Evolutionary conservation across 305 asterid species (phyloP).

Genomic region (Andrographis paniculata): DNA sequence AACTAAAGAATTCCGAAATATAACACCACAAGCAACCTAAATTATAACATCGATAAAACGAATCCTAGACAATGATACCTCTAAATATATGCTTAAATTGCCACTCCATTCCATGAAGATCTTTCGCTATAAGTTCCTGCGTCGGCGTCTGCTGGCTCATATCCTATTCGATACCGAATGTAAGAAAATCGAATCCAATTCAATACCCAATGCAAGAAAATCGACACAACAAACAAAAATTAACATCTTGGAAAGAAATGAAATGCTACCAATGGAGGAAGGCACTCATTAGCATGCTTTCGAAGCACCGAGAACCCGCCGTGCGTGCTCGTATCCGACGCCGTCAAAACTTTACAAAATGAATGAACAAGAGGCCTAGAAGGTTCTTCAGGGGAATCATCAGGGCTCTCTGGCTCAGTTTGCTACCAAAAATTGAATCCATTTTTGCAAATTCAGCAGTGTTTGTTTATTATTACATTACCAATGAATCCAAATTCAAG

Average conservation of each 20-base stretch:
- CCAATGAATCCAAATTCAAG: not conserved
- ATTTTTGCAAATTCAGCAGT: no score
- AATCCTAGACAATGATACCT: constrained; percentile 34
- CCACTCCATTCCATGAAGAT: constrained; percentile 85
- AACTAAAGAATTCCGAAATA: no score
- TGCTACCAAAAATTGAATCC: constrained; percentile 24
- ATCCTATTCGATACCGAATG: constrained; percentile 37
- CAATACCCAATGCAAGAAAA: not conserved
- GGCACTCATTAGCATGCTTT: constrained; percentile 73
- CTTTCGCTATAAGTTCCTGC: constrained; percentile 82
- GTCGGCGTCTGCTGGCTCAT: constrained; percentile 80
- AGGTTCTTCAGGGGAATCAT: constrained; percentile 31
- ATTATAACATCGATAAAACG: no score
- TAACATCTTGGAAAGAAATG: not conserved
- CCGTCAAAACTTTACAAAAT: constrained; percentile 69
- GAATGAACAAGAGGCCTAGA: constrained; percentile 48
- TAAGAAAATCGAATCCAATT: constrained; percentile 6
- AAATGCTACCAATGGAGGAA: constrained; percentile 71
- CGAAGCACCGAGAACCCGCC: constrained; percentile 83
- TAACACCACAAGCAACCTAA: no score
- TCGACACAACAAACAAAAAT: not conserved
- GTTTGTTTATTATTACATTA: no score
- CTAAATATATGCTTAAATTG: constrained; percentile 92
- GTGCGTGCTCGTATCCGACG: constrained; percentile 77
- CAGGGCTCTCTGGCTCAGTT: constrained; percentile 38